Evolutionary conservation across 176 grass and related monocot species (phyloP).

Genomic region (Bolboschoenus planiculmis): DNA sequence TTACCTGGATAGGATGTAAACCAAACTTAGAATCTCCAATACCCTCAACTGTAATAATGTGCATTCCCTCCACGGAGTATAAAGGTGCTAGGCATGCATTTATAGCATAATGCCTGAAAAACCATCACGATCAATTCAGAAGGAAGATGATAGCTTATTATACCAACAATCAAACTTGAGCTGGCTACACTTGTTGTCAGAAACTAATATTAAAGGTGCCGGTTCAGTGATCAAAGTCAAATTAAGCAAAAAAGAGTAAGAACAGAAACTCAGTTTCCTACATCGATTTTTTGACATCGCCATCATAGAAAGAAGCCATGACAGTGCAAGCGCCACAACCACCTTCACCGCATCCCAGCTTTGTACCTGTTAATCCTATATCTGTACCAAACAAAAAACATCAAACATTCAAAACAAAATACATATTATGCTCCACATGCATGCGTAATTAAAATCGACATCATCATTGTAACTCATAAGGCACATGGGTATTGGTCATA

Average conservation of each 20-base stretch:
- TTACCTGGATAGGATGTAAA: slow-evolving; percentile 92
- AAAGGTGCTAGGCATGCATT: slow-evolving; percentile 94
- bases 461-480: neutral
- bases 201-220: slow-evolving; percentile 17
- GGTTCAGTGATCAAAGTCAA: neutral
- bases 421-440: neutral
- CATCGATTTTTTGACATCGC: slow-evolving; percentile 53
- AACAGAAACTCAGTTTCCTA: slow-evolving; percentile 13
- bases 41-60: slow-evolving; percentile 95
- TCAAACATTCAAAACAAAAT: neutral
- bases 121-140: neutral
- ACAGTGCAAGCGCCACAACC: slow-evolving; percentile 98
- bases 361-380: slow-evolving; percentile 78
- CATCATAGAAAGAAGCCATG: slow-evolving; percentile 71
- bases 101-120: slow-evolving; percentile 83
- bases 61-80: slow-evolving; percentile 96
- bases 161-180: neutral
- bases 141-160: neutral
- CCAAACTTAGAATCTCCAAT: slow-evolving; percentile 62
- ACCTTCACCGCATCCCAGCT: slow-evolving; percentile 96
- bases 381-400: slow-evolving; percentile 33
- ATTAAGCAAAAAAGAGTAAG: neutral
- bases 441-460: neutral
- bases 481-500: neutral
- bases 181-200: neutral